Evolutionary conservation across 306 rosid species (phyloP).

Genomic region (Vigna hirtella): DNA sequence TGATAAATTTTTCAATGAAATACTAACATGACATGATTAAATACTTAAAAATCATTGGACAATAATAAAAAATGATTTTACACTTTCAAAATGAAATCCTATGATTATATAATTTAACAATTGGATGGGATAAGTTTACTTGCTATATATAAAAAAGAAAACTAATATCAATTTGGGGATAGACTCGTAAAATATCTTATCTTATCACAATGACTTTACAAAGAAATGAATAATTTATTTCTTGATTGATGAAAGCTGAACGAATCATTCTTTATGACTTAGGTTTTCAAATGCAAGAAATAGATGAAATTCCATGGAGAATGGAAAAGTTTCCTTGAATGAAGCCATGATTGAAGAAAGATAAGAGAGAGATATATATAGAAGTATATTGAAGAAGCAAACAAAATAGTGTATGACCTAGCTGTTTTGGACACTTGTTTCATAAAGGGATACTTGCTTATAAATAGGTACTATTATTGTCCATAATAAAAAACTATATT

Average conservation of each 20-base stretch:
- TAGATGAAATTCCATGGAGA: not conserved
- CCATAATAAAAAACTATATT: not conserved
- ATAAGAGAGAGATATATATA: not conserved
- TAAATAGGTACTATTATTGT: not conserved
- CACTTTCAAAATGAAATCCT: too few relatives aligned
- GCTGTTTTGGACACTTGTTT: not conserved
- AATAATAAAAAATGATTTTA: too few relatives aligned
- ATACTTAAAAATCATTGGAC: too few relatives aligned
- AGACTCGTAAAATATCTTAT: not conserved
- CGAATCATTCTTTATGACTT: not conserved
- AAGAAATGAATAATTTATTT: not conserved
- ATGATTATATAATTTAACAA: too few relatives aligned
- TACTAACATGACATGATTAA: too few relatives aligned
- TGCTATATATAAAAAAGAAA: too few relatives aligned
- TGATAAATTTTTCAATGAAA: too few relatives aligned
- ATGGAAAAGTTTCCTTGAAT: not conserved
- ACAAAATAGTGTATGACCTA: not conserved
- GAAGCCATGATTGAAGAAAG: not conserved
- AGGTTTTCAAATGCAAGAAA: not conserved
- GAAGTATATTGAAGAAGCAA: not conserved
- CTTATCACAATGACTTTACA: not conserved
- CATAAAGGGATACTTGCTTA: not conserved
- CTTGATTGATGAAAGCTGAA: not conserved
- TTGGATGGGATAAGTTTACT: too few relatives aligned
- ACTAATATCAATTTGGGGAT: not conserved